phyloP scores from a whole-genome alignment of 208 protist species.

The Naegleria fowleri region DNA sequence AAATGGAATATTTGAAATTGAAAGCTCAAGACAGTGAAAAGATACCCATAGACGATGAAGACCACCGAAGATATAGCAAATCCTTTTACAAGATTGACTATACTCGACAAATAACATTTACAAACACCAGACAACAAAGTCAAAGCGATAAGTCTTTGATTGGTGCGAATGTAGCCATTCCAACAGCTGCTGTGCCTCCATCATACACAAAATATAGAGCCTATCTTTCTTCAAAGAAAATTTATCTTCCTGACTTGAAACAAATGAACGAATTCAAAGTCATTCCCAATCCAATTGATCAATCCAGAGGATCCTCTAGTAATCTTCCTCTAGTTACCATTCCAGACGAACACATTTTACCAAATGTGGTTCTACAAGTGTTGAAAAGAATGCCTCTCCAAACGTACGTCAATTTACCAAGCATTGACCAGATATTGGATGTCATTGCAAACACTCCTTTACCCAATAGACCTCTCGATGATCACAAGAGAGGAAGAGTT shows the following conservation, averaged over 20 bases:
- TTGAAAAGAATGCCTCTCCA: neutral
- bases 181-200: neutral
- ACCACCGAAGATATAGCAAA: neutral
- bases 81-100: neutral
- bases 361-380: neutral
- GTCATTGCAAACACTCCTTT: neutral
- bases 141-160: neutral
- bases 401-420: neutral
- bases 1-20: conserved; percentile 9
- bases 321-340: neutral
- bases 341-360: neutral
- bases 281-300: neutral
- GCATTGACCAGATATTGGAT: neutral
- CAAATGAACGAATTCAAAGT: neutral
- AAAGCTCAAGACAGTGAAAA: neutral
- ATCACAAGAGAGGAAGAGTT: neutral
- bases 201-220: neutral
- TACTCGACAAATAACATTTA: neutral
- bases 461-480: neutral
- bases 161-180: neutral
- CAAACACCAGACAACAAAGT: conserved; percentile 13
- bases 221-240: neutral
- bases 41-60: neutral
- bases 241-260: neutral
- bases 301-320: neutral